Evolutionary conservation across 768 basidiomycete species (phyloP), one percentile per base, ranked within the genome.

Genomic region (Lactarius sp.): DNA sequence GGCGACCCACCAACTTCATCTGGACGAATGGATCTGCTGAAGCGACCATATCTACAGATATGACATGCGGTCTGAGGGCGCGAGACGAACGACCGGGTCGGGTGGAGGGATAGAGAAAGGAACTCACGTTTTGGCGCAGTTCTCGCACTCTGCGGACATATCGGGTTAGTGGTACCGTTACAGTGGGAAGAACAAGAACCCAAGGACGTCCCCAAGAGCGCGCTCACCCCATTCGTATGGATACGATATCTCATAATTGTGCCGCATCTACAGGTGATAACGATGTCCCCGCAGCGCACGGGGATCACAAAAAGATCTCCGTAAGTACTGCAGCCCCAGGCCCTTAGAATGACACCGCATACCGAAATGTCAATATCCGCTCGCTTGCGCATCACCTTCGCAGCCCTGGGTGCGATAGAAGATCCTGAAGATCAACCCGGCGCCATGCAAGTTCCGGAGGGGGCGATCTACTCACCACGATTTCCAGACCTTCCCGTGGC

Each of bases 291-390:
- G 20, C 16, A 52, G 18, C 22, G n/a, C 52, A 22, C 5, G 46
- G 52, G 42, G 42, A 60, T 50, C 31, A 58, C 18, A 59, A n/a
- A 65, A n/a, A 55, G 31, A 18, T 18, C 42, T 41, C 44, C 7
- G n/a, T 27, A 51, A 59, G 37, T 33, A 27, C 27, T 27, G 27
- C 2, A 27, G 12, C 8, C 36, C 33, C 12, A 52, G 41, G n/a
- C 61, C 76, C 66, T 66, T 20, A 14, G 56, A 13, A 42, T 52
- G 34, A 31, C 8, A 59, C 16, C 31, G 27, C 62, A 34, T 54
- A 90, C 87, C 34, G 90, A 85, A 59, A 94, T 84, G 53, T 82
- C 76, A 47, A 94, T 90, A 52, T 91, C 83, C 2, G 85, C 81
- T 56, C 83, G 78, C 62, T 77, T 81, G n/a, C 72, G 70, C 82